These are phyloP conservation scores for Coccinonectria pachysandricola DNA, from an alignment of 2,329 filamentous ascomycete genomes.

Conservation along the genomic window DNA sequence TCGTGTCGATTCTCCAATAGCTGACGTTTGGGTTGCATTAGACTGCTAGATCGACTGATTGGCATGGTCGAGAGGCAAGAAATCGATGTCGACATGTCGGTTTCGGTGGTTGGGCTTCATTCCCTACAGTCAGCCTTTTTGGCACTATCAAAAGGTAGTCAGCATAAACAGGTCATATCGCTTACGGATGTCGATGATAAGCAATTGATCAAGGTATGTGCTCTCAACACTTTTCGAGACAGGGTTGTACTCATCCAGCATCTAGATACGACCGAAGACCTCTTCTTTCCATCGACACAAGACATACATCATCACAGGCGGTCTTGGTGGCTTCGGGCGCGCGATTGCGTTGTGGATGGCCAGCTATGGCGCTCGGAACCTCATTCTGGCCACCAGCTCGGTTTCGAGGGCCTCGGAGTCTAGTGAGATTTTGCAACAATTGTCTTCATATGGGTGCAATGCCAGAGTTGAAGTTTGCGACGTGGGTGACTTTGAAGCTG, in stretches of 20 bases:
- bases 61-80: constrained; percentile 6
- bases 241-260: constrained; percentile 1
- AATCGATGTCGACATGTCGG: constrained; percentile 2
- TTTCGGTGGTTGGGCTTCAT: constrained; percentile 6
- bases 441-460: constrained; percentile 13
- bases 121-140: constrained; percentile 7
- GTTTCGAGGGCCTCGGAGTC: constrained; percentile 8
- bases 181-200: constrained; percentile 1
- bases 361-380: constrained; percentile 12
- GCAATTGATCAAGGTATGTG: constrained; percentile 9
- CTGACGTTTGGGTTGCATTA: constrained; percentile 4
- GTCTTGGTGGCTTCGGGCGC: constrained; percentile 14
- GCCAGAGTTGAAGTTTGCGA: constrained; percentile 14
- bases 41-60: constrained; percentile 7
- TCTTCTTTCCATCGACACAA: constrained; percentile 8
- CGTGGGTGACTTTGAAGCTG: constrained; percentile 11
- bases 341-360: constrained; percentile 16
- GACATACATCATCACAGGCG: constrained; percentile 16
- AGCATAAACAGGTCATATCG: constrained; percentile 10
- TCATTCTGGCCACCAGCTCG: constrained; percentile 14
- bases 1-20: neutral
- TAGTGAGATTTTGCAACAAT: constrained; percentile 10
- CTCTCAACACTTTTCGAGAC: neutral
- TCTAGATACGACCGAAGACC: constrained; percentile 11
- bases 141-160: constrained; percentile 1